phyloP scores from a whole-genome alignment of 805 yeast genomes.

The Nakazawaea ernobii region DNA sequence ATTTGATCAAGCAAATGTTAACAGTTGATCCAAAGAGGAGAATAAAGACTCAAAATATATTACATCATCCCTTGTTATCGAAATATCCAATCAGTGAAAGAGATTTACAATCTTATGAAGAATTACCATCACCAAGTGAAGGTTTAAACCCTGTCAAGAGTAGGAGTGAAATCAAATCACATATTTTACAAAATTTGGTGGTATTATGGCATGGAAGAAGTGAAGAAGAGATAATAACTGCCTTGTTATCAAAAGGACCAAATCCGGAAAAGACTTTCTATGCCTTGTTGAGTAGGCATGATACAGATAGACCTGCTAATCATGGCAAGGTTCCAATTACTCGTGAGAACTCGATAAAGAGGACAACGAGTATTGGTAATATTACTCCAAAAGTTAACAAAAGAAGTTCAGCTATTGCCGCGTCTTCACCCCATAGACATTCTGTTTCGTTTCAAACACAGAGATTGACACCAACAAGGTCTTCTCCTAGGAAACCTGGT shows the following conservation, averaged over 20 bases:
- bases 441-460: constrained; percentile 31
- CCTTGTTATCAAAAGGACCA: constrained; percentile 22
- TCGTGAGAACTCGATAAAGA: constrained; percentile 7
- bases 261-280: constrained; percentile 34
- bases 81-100: constrained; percentile 46
- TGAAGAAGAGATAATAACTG: constrained; percentile 25
- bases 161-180: constrained; percentile 42
- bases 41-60: constrained; percentile 60
- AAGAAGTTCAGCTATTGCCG: constrained; percentile 34
- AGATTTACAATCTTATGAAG: constrained; percentile 31
- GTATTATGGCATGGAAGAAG: constrained; percentile 55
- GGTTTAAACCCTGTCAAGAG: constrained; percentile 46
- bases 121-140: constrained; percentile 50
- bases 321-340: background rate
- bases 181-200: constrained; percentile 48
- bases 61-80: constrained; percentile 48
- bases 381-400: constrained; percentile 18
- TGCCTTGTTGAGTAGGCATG: constrained; percentile 27
- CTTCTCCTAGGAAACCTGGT: constrained; percentile 19
- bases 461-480: constrained; percentile 16
- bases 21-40: constrained; percentile 68
- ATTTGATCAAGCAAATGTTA: constrained; percentile 59
- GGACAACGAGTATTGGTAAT: constrained; percentile 12
- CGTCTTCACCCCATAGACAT: constrained; percentile 36
- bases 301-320: constrained; percentile 24